These are phyloP conservation scores for Stachybotrys chartarum DNA, from an alignment of 2,329 filamentous ascomycete species.

Conservation along the genomic window DNA sequence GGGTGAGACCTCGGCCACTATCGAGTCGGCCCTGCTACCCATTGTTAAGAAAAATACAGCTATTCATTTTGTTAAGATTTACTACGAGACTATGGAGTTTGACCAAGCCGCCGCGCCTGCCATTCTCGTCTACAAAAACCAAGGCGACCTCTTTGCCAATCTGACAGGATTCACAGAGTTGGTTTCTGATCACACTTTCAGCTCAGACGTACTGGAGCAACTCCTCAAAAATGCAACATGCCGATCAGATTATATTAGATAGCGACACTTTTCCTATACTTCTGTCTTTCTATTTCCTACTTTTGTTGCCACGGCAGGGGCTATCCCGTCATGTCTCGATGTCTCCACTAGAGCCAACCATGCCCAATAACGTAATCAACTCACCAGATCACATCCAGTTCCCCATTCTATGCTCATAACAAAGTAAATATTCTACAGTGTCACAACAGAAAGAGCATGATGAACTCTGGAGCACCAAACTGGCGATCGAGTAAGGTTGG, in stretches of 20 bases:
- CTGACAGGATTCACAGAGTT: slow-evolving; percentile 81
- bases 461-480: neutral
- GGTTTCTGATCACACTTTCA: slow-evolving; percentile 63
- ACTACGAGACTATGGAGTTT: slow-evolving; percentile 90
- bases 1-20: slow-evolving; percentile 71
- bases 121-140: slow-evolving; percentile 77
- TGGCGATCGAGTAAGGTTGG: neutral
- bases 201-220: slow-evolving; percentile 42
- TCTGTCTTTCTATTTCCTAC: too few relatives aligned
- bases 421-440: neutral
- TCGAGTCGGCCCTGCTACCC: slow-evolving; percentile 70
- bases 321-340: neutral
- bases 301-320: neutral
- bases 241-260: slow-evolving; percentile 2
- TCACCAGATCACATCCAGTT: neutral
- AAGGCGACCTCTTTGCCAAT: slow-evolving; percentile 84
- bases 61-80: slow-evolving; percentile 82
- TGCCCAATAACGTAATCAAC: neutral
- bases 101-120: slow-evolving; percentile 83
- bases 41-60: slow-evolving; percentile 65
- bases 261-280: neutral
- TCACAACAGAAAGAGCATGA: neutral
- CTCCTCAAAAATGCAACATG: slow-evolving; percentile 47
- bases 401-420: neutral
- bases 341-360: neutral